phyloP scores from a whole-genome alignment of 1,284 basidiomycete genomes.

The Apiotrichum brassicae region DNA sequence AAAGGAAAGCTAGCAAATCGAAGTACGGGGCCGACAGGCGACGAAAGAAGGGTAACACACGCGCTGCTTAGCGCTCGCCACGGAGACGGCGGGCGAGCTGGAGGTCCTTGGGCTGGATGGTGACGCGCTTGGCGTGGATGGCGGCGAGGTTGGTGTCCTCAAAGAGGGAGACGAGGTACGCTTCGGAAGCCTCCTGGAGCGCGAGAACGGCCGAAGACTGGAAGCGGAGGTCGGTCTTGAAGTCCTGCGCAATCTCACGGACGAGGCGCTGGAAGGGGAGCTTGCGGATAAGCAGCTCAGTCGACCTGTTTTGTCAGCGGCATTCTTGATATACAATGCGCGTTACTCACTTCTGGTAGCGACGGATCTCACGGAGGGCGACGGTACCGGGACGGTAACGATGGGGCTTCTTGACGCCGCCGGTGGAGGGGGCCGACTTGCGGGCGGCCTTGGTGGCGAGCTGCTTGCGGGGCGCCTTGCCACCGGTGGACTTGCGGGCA shows the following conservation, averaged over 20 bases:
- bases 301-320: constrained; percentile 50
- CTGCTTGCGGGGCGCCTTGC: constrained; percentile 53
- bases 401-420: constrained; percentile 59
- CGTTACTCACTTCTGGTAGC: constrained; percentile 51
- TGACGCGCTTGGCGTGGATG: constrained; percentile 85
- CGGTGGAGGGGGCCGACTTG: constrained; percentile 51
- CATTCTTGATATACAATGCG: neutral
- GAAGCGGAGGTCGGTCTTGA: constrained; percentile 84
- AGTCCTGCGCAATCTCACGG: constrained; percentile 61
- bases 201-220: constrained; percentile 87
- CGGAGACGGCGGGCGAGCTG: constrained; percentile 70
- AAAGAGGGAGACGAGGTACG: constrained; percentile 86
- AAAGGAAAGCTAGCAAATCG: constrained; percentile 18
- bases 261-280: constrained; percentile 88
- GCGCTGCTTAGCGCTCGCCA: constrained; percentile 57
- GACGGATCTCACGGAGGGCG: constrained; percentile 54
- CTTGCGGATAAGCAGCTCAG: constrained; percentile 86
- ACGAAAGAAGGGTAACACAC: neutral
- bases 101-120: constrained; percentile 70
- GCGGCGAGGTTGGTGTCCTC: constrained; percentile 70
- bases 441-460: constrained; percentile 51
- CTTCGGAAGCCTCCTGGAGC: constrained; percentile 83
- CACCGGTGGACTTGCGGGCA: constrained; percentile 58
- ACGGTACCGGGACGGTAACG: constrained; percentile 56
- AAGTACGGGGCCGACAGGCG: constrained; percentile 2